phyloP scores from a whole-genome alignment of 1,284 basidiomycete species.

The Naganishia sp. region DNA sequence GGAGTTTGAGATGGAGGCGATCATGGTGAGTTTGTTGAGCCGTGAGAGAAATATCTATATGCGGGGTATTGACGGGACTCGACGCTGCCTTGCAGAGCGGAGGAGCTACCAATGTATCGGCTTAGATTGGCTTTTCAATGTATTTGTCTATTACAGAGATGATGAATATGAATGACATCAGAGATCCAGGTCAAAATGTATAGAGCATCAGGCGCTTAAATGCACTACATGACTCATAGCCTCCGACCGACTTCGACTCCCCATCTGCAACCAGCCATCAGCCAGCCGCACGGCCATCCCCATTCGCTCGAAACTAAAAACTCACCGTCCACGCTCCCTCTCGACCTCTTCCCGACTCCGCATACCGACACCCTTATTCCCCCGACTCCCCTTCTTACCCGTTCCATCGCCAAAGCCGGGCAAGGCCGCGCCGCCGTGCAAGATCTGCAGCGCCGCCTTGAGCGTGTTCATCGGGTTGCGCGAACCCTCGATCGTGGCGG shows the following conservation, averaged over 20 bases:
- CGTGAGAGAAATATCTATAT: conserved; percentile 4
- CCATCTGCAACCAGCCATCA: conserved; percentile 31
- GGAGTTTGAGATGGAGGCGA: conserved; percentile 73
- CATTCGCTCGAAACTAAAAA: no score
- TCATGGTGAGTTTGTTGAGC: conserved; percentile 63
- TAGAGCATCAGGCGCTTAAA: not conserved
- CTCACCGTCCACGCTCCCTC: conserved; percentile 48
- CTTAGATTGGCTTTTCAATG: conserved; percentile 2
- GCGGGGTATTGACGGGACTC: conserved; percentile 20
- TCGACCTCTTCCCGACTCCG: conserved; percentile 50
- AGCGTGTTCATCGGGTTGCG: conserved; percentile 70
- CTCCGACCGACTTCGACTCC: conserved; percentile 49
- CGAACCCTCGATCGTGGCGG: conserved; percentile 91
- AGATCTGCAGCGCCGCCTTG: conserved; percentile 54
- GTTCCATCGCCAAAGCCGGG: conserved; percentile 48
- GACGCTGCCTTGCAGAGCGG: conserved; percentile 61
- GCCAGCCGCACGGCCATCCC: no score
- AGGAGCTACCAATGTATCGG: conserved; percentile 59
- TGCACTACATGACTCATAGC: conserved; percentile 33
- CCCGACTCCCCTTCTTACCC: conserved; percentile 41
- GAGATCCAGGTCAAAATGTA: not conserved
- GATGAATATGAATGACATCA: not conserved
- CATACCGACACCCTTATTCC: conserved; percentile 53
- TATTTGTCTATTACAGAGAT: not conserved
- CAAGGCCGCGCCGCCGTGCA: conserved; percentile 52